Percentiles rank a stretch among this genome's conserved stretches.
Evolutionary conservation across 257 asterid genomes (phyloP).

Genomic region (Solanum chmielewskii): DNA sequence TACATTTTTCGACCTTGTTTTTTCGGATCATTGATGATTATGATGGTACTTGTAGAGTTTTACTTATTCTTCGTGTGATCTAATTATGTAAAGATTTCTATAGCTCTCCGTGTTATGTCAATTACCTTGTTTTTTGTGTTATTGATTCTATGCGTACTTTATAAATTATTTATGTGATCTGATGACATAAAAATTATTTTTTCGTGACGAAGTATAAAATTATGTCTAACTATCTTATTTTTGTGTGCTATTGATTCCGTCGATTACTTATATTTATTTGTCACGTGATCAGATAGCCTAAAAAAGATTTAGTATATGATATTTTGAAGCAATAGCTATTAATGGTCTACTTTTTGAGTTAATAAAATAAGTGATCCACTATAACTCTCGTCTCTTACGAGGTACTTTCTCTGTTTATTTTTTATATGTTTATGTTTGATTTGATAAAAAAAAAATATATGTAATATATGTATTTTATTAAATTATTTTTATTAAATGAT

Average conservation of each 20-base stretch:
- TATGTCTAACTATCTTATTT: not conserved
- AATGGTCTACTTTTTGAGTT: not conserved
- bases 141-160: not conserved
- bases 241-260: not conserved
- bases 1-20: not conserved
- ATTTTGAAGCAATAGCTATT: no score
- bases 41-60: not conserved
- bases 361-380: not conserved
- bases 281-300: not conserved
- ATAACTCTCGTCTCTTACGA: no score
- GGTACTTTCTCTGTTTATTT: rapidly evolving
- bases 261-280: not conserved
- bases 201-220: not conserved
- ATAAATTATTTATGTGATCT: not conserved
- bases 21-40: not conserved
- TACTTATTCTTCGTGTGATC: not conserved
- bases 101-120: not conserved
- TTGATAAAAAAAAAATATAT: no score
- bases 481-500: no score
- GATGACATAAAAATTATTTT: not conserved
- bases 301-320: no score
- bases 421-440: no score
- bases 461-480: no score
- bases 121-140: not conserved
- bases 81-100: not conserved